Percentiles rank a stretch among this genome's conserved stretches.
Conservation (phyloP, 2,329 filamentous ascomycete genomes). For the Dactylellina cionopaga region DNA sequence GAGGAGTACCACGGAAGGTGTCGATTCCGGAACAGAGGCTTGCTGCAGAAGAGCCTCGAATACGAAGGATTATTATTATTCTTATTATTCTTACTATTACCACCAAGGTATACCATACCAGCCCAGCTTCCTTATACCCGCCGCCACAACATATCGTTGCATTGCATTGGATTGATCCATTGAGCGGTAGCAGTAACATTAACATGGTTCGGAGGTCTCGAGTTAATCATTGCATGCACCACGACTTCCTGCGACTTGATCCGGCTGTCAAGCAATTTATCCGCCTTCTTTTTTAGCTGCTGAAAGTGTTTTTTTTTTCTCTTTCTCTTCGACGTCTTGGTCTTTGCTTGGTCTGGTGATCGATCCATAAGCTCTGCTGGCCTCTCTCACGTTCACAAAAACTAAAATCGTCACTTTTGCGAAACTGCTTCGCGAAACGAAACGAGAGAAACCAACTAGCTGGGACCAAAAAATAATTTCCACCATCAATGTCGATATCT, state of each 20-base stretch:
- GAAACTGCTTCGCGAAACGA: not conserved
- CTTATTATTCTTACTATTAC: not conserved
- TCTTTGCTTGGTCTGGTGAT: constrained; percentile 15
- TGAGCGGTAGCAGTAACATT: no score
- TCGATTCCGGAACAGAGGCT: constrained; percentile 21
- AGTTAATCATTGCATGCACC: constrained; percentile 2
- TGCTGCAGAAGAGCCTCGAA: constrained; percentile 11
- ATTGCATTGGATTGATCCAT: no score
- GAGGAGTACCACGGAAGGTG: constrained; percentile 33
- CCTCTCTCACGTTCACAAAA: constrained; percentile 9
- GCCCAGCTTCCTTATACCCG: constrained; percentile 3
- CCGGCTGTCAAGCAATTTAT: constrained; percentile 28
- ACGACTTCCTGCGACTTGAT: constrained; percentile 23
- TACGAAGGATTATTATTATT: constrained; percentile 20
- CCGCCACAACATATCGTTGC: constrained; percentile 11
- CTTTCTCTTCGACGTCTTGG: no score
- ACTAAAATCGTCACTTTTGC: constrained; percentile 8
- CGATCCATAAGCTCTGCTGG: constrained; percentile 25
- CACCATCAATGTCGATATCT: constrained; percentile 40
- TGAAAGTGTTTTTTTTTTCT: not conserved
- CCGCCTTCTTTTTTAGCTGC: constrained; percentile 8
- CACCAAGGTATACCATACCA: not conserved
- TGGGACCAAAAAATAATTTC: not conserved
- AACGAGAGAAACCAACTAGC: constrained; percentile 11
- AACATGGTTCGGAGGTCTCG: constrained; percentile 24